A percentile compares a stretch with the other conserved stretches of the same genome.
Conservation (phyloP, 1,284 basidiomycete genomes). For the Malassezia yamatoensis region DNA sequence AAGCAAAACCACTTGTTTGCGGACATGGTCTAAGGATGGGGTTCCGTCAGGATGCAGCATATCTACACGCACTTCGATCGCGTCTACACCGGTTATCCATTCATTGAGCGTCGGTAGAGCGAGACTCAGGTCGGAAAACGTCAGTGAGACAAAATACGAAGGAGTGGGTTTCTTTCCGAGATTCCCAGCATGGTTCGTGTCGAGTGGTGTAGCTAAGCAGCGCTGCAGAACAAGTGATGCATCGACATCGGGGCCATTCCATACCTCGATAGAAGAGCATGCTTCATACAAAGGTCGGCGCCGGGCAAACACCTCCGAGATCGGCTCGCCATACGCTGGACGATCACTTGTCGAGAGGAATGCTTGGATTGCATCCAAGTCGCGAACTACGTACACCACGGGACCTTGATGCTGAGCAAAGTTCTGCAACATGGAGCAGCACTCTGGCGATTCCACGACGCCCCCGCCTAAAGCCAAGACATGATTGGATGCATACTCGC, state of each 20-base stretch:
- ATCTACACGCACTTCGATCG: slow-evolving; percentile 85
- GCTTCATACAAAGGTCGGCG: slow-evolving; percentile 79
- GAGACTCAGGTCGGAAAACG: slow-evolving; percentile 73
- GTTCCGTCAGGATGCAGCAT: slow-evolving; percentile 59
- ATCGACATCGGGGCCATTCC: slow-evolving; percentile 4
- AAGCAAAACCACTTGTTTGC: slow-evolving; percentile 68
- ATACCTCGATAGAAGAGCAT: slow-evolving; percentile 63
- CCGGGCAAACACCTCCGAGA: slow-evolving; percentile 70
- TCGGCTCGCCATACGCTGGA: slow-evolving; percentile 57
- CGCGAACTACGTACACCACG: slow-evolving; percentile 64
- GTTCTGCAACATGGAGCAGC: slow-evolving; percentile 56
- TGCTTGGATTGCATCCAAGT: slow-evolving; percentile 61
- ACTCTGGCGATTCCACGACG: slow-evolving; percentile 70
- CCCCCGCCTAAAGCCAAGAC: slow-evolving; percentile 76
- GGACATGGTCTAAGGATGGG: slow-evolving; percentile 65
- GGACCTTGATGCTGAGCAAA: slow-evolving; percentile 58
- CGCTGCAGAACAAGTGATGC: slow-evolving; percentile 1
- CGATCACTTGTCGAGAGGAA: slow-evolving; percentile 84
- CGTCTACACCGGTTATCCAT: slow-evolving; percentile 75
- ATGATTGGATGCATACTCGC: slow-evolving; percentile 49
- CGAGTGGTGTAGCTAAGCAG: slow-evolving; percentile 1
- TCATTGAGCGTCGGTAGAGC: slow-evolving; percentile 63
- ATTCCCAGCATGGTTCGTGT: background rate
- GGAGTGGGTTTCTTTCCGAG: background rate
- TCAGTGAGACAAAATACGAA: slow-evolving; percentile 83